phyloP scores from a whole-genome alignment of 306 rosid species.

The Lathyrus oleraceus region DNA sequence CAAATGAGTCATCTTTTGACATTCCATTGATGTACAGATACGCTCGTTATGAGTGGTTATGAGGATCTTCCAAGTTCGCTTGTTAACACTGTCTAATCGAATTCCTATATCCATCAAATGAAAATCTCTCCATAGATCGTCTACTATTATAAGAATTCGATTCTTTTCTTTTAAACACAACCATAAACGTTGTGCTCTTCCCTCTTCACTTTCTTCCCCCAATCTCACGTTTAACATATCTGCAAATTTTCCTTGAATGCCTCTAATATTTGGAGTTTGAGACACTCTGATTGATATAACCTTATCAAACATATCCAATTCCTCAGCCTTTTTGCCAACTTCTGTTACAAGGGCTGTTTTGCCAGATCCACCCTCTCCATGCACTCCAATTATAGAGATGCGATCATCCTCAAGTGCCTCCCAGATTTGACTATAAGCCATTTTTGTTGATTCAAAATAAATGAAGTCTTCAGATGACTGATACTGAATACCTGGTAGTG shows the following conservation, averaged over 20 bases:
- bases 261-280: background rate
- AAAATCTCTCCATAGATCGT: background rate
- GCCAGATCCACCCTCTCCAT: slow-evolving; percentile 29
- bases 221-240: background rate
- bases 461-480: background rate
- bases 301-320: background rate
- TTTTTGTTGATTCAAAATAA: slow-evolving; percentile 14
- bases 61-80: background rate
- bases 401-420: slow-evolving; percentile 18
- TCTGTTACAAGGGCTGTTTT: slow-evolving; percentile 24
- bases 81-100: background rate
- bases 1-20: background rate
- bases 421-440: background rate
- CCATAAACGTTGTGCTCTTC: slow-evolving; percentile 7
- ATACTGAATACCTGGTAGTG: slow-evolving; percentile 14
- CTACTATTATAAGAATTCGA: background rate
- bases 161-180: background rate
- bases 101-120: background rate
- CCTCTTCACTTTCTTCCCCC: background rate
- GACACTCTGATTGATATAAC: slow-evolving; percentile 9
- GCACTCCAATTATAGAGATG: background rate
- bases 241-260: background rate
- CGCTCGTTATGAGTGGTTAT: background rate
- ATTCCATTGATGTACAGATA: background rate
- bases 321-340: slow-evolving; percentile 3